Percentiles rank a stretch among this genome's conserved stretches.
Conservation (phyloP, 2,329 filamentous ascomycete species). For the Sporothrix luriei region DNA sequence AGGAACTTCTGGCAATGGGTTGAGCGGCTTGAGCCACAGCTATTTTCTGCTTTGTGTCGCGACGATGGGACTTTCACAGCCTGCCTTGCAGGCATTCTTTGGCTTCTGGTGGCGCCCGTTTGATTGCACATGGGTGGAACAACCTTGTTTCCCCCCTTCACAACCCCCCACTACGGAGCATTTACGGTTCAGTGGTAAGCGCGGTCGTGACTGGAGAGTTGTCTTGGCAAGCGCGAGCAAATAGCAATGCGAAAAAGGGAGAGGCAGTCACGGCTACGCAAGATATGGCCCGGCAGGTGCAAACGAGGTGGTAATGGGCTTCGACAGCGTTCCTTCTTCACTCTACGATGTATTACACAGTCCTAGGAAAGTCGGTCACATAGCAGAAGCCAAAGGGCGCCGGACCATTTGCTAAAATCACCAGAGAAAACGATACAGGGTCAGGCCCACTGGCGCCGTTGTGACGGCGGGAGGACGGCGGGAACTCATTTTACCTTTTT, state of each 20-base stretch:
- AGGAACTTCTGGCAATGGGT: constrained; percentile 16
- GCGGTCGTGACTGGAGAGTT: not conserved
- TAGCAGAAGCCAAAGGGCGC: not conserved
- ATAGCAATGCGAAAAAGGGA: not conserved
- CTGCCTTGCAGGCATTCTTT: constrained; percentile 27
- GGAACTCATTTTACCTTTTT: constrained; percentile 22
- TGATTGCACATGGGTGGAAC: constrained; percentile 27
- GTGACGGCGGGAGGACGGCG: constrained; percentile 17
- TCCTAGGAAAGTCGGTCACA: constrained; percentile 3
- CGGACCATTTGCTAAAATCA: constrained; percentile 20
- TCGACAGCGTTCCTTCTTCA: not conserved
- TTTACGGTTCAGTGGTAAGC: not conserved
- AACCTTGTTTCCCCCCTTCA: constrained; percentile 19
- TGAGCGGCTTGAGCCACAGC: not conserved
- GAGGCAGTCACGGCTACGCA: not conserved
- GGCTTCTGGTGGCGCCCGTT: constrained; percentile 19
- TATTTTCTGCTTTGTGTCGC: not conserved
- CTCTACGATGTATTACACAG: not conserved
- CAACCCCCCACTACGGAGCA: constrained; percentile 6
- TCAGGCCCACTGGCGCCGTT: constrained; percentile 13
- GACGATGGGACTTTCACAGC: constrained; percentile 14
- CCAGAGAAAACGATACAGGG: not conserved
- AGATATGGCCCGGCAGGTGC: not conserved
- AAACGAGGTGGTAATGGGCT: not conserved
- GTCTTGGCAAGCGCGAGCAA: not conserved